These are phyloP conservation scores for Citrus sp. DNA, from an alignment of 345 rosid species.

Conservation along the genomic window DNA sequence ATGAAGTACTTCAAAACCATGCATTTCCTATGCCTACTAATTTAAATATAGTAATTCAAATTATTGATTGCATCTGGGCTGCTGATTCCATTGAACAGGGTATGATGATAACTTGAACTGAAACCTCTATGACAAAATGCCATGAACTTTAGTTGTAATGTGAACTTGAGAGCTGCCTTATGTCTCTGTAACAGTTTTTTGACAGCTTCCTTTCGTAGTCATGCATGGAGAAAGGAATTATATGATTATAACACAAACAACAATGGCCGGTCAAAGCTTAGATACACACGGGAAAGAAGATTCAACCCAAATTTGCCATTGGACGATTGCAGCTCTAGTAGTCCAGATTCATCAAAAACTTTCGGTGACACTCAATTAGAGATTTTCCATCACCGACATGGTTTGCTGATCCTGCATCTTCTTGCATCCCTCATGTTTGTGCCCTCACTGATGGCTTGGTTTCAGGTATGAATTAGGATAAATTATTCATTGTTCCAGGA, in stretches of 20 bases:
- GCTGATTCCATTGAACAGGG: neutral
- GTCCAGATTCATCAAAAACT: slow-evolving; percentile 45
- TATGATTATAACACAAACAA: slow-evolving; percentile 36
- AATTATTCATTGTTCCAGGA: neutral
- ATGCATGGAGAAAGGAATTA: slow-evolving; percentile 45
- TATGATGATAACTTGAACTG: neutral
- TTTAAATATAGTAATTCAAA: neutral
- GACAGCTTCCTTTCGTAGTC: slow-evolving; percentile 63
- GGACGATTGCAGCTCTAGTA: slow-evolving; percentile 39
- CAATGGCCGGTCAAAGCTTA: slow-evolving; percentile 35
- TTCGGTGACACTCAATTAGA: slow-evolving; percentile 82
- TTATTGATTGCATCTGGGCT: too few relatives aligned
- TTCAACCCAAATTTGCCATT: slow-evolving; percentile 24
- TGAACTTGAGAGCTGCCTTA: slow-evolving; percentile 27
- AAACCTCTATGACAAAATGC: neutral
- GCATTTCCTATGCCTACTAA: neutral
- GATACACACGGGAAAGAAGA: slow-evolving; percentile 32
- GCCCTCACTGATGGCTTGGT: slow-evolving; percentile 88
- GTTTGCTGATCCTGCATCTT: slow-evolving; percentile 75
- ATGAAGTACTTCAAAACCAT: neutral
- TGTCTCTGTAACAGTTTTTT: slow-evolving; percentile 54
- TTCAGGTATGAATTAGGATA: slow-evolving; percentile 56
- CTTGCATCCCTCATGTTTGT: slow-evolving; percentile 78
- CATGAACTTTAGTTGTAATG: slow-evolving; percentile 3
- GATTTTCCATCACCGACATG: slow-evolving; percentile 77